phyloP scores from a whole-genome alignment of 2,329 filamentous ascomycete species.

The Myrmaecium sp. region DNA sequence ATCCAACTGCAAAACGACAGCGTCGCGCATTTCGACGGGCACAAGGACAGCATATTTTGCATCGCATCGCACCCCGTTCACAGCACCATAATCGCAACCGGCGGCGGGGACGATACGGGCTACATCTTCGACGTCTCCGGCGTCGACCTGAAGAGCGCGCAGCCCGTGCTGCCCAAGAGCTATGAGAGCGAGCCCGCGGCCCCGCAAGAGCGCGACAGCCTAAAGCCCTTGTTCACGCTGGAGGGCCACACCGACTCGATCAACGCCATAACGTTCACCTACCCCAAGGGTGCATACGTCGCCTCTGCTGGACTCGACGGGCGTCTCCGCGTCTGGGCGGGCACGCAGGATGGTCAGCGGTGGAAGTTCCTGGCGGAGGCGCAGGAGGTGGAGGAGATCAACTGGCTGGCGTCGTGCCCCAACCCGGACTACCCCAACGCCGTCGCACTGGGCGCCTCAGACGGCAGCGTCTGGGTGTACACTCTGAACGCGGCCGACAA shows the following conservation, averaged over 20 bases:
- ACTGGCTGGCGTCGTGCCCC: conserved; percentile 72
- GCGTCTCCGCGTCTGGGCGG: conserved; percentile 54
- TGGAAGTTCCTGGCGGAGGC: conserved; percentile 58
- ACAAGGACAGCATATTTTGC: conserved; percentile 84
- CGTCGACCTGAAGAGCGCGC: conserved; percentile 1
- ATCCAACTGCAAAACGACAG: conserved; percentile 82
- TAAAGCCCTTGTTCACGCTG: conserved; percentile 53
- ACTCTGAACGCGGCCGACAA: conserved; percentile 54
- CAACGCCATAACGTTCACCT: conserved; percentile 70
- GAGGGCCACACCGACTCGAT: conserved; percentile 89
- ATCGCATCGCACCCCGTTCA: conserved; percentile 81
- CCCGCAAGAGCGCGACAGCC: conserved; percentile 37
- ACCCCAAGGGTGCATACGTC: conserved; percentile 66
- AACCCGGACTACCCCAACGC: conserved; percentile 56
- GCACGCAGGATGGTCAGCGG: conserved; percentile 23
- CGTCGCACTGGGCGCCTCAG: conserved; percentile 70
- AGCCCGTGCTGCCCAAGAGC: conserved; percentile 51
- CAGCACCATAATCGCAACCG: conserved; percentile 66
- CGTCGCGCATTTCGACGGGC: conserved; percentile 74
- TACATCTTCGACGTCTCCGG: conserved; percentile 65
- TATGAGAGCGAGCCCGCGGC: conserved; percentile 40
- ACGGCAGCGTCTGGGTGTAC: conserved; percentile 94
- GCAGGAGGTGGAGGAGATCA: conserved; percentile 87
- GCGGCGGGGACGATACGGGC: conserved; percentile 70
- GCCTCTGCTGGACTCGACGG: conserved; percentile 84